Base-by-base conservation (phyloP, 2,329 filamentous ascomycete genomes). In the Verticillium nubilum region DNA sequence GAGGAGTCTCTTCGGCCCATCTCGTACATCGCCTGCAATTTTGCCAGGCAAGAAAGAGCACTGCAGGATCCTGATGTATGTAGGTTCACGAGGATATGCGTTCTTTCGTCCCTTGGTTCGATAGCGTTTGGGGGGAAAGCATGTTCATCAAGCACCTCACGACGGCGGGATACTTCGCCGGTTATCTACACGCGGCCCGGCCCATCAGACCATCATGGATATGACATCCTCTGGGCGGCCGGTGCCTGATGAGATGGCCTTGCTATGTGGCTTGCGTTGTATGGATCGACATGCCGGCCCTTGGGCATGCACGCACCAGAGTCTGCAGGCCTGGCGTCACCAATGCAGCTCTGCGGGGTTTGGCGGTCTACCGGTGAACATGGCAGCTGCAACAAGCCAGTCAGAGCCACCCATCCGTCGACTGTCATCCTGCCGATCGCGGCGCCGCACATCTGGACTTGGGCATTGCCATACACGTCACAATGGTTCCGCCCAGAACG, bases 1-100 rank as follows among this genome's bases (percentile, higher is more conserved):
- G 76, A 75, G 1, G 78, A 76, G 54, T 77, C 73, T 62, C 76
- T 70, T n/a, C 37, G 42, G 23, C 56, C 29, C 53, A 59, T 56
- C 10, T 15, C 31, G 55, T 59, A 47, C 37, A 47, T 47, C 10
- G 6, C 37, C 12, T 23, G 19, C n/a, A n/a, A 23, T 25, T 5
- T 15, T 37, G 12, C 13, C 3, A 37, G 13, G 33, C 33, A 37
- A 37, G 33, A 13, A 17, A 15, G n/a, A 5, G 33, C 29, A 31
- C 29, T 5, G 12, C 29, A 5, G 29, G 12, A 31, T 5, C 29
- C 29, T 31, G n/a, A n/a, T n/a, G n/a, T n/a, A n/a, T n/a, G n/a
- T n/a, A n/a, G n/a, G n/a, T n/a, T n/a, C n/a, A n/a, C n/a, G n/a
- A n/a, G n/a, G n/a, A n/a, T n/a, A n/a, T n/a, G n/a, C n/a, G n/a